Evolutionary conservation across 768 basidiomycete species (phyloP), one percentile per base, ranked within the genome.

Genomic region (Pulveroboletus ravenelii): DNA sequence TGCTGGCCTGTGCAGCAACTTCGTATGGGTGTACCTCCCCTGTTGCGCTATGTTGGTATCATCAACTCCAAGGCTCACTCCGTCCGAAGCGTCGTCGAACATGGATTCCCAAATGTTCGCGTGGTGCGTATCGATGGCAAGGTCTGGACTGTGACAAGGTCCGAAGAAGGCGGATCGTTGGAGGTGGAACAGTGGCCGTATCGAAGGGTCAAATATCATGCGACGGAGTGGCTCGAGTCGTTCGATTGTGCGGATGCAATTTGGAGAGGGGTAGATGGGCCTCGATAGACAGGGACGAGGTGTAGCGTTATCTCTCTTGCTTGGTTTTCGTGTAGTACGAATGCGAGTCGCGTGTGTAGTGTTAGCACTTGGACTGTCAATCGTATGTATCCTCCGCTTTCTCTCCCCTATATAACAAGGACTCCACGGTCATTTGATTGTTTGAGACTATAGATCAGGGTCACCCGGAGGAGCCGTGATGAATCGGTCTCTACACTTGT

Each of bases 221-320:
- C 74, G 4, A 66, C 64, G 15, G 82, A 85, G 57, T 85, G 82
- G 82, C 69, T 87, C 20, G 82, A 84, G 62, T 82, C 81, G 72
- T 63, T 78, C 34, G 82, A 78, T 0, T 85, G 84, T 55, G 78
- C 78, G 53, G 79, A 82, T 53, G 82, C 82, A 27, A 58, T 72
- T 13, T 65, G 66, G 63, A 53, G 27, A 41, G 61, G 64, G 0
- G 64, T 65, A 2, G 54, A 38, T 17, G 36, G 45, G 10, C 8
- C 40, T 12, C 51, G 45, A 47, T 25, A 20, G 8, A 17, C 2
- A 12, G 10, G 1, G 23, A n/a, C n/a, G n/a, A n/a, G n/a, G n/a
- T n/a, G 13, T 1, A 12, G n/a, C 4, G 20, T 23, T 23, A 4
- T 23, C 20, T 23, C 20, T 23, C 20, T 23, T 23, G 20, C 2